These are phyloP conservation scores for Beta corolliflora DNA, from an alignment of 179 eudicot species.

Conservation along the genomic window DNA sequence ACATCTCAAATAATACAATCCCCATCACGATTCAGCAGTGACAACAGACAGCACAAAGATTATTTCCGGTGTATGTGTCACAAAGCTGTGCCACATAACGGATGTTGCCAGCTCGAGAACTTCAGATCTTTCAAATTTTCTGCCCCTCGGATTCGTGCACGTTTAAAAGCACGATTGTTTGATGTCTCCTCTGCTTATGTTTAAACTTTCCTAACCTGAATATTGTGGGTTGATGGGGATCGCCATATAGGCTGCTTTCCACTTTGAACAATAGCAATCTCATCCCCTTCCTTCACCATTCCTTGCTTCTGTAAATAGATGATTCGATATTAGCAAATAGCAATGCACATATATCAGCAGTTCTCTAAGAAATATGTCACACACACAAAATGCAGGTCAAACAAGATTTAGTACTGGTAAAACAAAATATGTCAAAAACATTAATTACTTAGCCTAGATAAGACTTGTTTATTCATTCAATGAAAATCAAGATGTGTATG, in stretches of 20 bases:
- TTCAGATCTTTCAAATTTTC: constrained; percentile 1
- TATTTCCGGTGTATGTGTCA: not conserved
- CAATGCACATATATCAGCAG: too few species aligned
- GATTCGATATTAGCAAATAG: not conserved
- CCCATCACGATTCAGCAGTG: not conserved
- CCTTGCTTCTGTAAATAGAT: constrained; percentile 62
- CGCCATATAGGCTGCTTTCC: constrained; percentile 88
- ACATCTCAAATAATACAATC: not conserved
- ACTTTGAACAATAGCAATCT: constrained; percentile 82
- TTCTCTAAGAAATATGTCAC: not conserved
- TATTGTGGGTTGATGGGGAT: constrained; percentile 76
- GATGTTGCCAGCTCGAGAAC: not conserved
- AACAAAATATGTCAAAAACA: not conserved
- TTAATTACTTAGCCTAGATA: too few species aligned
- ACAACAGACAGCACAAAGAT: not conserved
- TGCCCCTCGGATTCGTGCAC: not conserved
- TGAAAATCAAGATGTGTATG: not conserved
- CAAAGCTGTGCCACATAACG: not conserved
- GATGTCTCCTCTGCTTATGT: not conserved
- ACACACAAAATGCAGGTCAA: not conserved
- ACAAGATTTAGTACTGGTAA: not conserved
- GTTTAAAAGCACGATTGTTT: not conserved
- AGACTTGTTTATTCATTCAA: too few species aligned
- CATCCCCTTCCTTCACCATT: constrained; percentile 81
- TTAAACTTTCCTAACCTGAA: constrained; percentile 72